Base-by-base conservation (phyloP, 2,329 filamentous ascomycete species). In the Aureobasidium sp. region DNA sequence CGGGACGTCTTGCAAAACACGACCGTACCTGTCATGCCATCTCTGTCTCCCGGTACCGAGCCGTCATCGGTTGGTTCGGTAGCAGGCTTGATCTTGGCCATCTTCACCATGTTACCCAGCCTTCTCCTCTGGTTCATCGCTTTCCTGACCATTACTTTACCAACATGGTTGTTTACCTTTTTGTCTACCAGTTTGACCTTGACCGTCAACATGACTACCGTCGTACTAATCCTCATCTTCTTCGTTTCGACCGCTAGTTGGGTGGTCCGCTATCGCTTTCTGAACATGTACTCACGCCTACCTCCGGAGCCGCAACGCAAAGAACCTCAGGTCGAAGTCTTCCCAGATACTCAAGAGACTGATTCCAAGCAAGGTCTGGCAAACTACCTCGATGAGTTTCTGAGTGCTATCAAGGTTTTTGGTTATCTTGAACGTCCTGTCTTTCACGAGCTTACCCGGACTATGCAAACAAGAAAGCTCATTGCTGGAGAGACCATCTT, bases 371-470 rank as follows among this genome's bases (percentile, higher is more conserved):
- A 91, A 0, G 94, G 93, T 0, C 79, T 99, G 46, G 86, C 90
- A n/a, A 99, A 92, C 71, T 99, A 99, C 67, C 80, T 99, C 27
- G 94, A 99, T 74, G 95, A 99, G 73, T 99, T 99, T 68, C 78
- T 99, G 23, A 97, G 92, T 71, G 94, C 95, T 31, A 99, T 99
- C 77, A 99, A 97, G 74, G 94, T 99, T 61, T 99, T 99, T 75
- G 94, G 94, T 9, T 99, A 97, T 70, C 79, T 99, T 45, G 94
- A 99, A 72, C 85, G 94, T 27, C 91, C 94, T 0, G 94, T 99
- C 43, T 99, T 99, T 69, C 95, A 99, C 70, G 94, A 99, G 74
- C 82, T 99, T 67, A 99, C 94, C 0, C 82, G 94, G 62, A 96
- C 92, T 62, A 99, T 99, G 94, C 94, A 99, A 77, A 99, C 95